phyloP scores from a whole-genome alignment of 305 asterid species.

The Fraxinus platypoda region DNA sequence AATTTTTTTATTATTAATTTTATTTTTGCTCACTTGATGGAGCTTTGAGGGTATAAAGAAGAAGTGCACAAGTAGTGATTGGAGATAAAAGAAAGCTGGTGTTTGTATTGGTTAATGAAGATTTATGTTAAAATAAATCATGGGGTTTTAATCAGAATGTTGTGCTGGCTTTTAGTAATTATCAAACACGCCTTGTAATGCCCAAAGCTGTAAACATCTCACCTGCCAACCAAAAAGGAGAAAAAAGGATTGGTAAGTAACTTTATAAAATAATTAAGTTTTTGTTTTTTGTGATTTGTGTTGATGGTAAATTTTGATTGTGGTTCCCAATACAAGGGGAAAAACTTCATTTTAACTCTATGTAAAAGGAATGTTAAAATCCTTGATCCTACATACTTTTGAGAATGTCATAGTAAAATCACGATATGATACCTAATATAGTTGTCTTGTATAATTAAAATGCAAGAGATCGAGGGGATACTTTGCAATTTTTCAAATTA shows the following conservation, averaged over 20 bases:
- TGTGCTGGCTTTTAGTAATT: constrained; percentile 35
- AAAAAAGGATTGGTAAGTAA: constrained; percentile 12
- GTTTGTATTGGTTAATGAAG: constrained; percentile 21
- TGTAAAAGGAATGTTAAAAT: too few species aligned
- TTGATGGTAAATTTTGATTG: too few species aligned
- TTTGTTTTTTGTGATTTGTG: neutral
- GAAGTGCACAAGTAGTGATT: neutral
- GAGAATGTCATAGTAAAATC: too few species aligned
- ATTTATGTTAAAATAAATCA: constrained; percentile 32
- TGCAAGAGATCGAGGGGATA: too few species aligned
- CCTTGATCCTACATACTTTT: too few species aligned
- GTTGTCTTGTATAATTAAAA: too few species aligned
- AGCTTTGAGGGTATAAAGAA: neutral
- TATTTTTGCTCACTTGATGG: neutral
- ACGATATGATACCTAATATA: too few species aligned
- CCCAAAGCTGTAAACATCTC: constrained; percentile 42
- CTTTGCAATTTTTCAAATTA: too few species aligned
- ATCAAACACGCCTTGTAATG: constrained; percentile 25
- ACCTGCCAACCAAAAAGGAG: constrained; percentile 42
- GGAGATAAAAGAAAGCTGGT: too few species aligned
- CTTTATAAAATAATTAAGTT: neutral
- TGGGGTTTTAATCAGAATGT: constrained; percentile 42
- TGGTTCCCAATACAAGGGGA: too few species aligned
- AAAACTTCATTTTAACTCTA: too few species aligned
- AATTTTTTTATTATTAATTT: too few species aligned